A percentile compares a stretch with the other conserved stretches of the same genome.
These are phyloP conservation scores for Tetrahymena borealis DNA, from an alignment of 73 alveolate species.

Conservation along the genomic window DNA sequence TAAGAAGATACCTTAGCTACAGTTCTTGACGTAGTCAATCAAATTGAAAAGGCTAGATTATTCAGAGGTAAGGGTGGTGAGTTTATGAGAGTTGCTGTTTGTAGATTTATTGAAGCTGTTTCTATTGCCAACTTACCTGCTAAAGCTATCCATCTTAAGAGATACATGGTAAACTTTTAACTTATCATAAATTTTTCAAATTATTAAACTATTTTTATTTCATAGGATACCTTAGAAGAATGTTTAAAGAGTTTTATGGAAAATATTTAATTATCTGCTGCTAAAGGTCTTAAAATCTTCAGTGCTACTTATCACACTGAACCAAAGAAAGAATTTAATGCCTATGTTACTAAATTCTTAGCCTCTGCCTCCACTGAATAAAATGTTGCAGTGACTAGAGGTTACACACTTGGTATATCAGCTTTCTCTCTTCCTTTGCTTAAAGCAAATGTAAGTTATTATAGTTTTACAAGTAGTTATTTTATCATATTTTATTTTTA, in stretches of 20 bases:
- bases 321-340: not conserved
- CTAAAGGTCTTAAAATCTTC: not conserved
- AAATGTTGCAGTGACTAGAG: slow-evolving; percentile 13
- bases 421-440: slow-evolving; percentile 20
- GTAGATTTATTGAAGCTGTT: slow-evolving; percentile 68
- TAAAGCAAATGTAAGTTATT: not conserved
- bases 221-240: not conserved
- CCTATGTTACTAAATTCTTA: not conserved
- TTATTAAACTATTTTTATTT: not conserved
- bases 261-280: not conserved
- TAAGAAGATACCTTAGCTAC: not conserved
- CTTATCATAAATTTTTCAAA: not conserved
- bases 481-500: not conserved
- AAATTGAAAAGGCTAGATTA: slow-evolving; percentile 73
- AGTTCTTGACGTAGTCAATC: slow-evolving; percentile 1
- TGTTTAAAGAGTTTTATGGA: not conserved
- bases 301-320: not conserved
- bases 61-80: slow-evolving; percentile 98
- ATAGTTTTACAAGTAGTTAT: too few relatives aligned
- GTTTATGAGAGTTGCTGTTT: slow-evolving; percentile 85
- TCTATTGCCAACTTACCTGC: slow-evolving; percentile 63
- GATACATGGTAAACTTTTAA: not conserved
- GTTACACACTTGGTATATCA: slow-evolving; percentile 20
- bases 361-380: not conserved
- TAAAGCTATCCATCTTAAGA: slow-evolving; percentile 39